Evolutionary conservation across 441 rosid genomes (phyloP), one percentile per base, ranked within the genome.

Genomic region (Flueggea neowawraea): DNA sequence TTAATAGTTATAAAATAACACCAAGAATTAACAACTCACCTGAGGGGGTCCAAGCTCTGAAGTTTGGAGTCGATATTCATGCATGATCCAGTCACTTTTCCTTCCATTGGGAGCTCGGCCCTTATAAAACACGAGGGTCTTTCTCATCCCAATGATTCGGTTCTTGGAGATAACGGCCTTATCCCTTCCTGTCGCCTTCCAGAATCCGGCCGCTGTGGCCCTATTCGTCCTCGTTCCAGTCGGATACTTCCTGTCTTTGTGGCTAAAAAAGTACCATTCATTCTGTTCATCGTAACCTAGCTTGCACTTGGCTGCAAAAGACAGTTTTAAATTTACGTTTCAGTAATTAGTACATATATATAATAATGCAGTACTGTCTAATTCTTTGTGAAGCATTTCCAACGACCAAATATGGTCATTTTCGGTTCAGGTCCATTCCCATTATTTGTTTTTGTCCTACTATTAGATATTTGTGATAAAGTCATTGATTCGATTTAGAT

Each of bases 121-220:
- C 16, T 80, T 80, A 76, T 93, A 93, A 69, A 87, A 93, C 12
- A 93, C 98, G 8, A 93, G 86, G 45, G 98, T 93, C 80, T 93
- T 93, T 55, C 97, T 74, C 98, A 93, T 90, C 44, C 98, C 98
- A 16, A 93, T 85, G 31, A 93, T 68, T 58, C 48, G 82, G 79
- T 82, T 85, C 73, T 79, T 84, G 1, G 91, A 85, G 52, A 93
- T 76, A 13, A 93, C 95, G 0, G 96, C 91, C 78, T 88, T 88
- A 75, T 93, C 98, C 67, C 96, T 69, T 17, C 97, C 98, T 0
- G 98, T 93, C 22, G 98, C 98, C 78, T 93, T 93, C 98, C 98
- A 93, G 69, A 88, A 93, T n/a, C 98, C 98, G 41, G 87, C 82
- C 2, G 83, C 86, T 0, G 98, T 93, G 31, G 98, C 98, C 73